These are phyloP conservation scores for Galerina sulciceps DNA, from an alignment of 768 basidiomycete species.

Conservation along the genomic window DNA sequence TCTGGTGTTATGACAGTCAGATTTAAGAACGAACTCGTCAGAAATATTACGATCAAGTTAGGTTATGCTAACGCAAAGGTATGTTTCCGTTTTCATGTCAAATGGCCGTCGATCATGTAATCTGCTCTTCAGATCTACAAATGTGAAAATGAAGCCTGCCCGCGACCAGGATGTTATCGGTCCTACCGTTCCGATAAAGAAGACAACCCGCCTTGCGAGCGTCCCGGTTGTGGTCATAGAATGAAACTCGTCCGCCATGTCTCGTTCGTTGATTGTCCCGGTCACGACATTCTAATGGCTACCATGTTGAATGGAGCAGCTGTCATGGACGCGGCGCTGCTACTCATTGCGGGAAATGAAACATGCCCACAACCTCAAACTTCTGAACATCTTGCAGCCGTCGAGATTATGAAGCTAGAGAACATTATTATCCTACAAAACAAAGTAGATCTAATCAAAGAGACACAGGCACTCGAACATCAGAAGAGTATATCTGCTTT, in stretches of 20 bases:
- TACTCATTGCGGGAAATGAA: constrained; percentile 97
- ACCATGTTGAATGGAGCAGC: constrained; percentile 99
- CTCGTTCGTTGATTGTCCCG: constrained; percentile 97
- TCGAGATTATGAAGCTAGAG: constrained; percentile 99
- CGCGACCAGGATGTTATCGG: constrained; percentile 91
- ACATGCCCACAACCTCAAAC: constrained; percentile 99
- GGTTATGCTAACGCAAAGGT: constrained; percentile 99
- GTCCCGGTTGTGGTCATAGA: constrained; percentile 85
- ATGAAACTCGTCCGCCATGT: constrained; percentile 96
- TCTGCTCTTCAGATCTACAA: constrained; percentile 82
- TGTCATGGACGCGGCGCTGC: constrained; percentile 98
- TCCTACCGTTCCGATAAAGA: constrained; percentile 96
- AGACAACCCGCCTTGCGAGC: constrained; percentile 90
- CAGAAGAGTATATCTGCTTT: constrained; percentile 95
- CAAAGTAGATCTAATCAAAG: constrained; percentile 98
- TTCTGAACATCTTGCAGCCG: constrained; percentile 96
- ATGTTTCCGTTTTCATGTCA: constrained; percentile 26
- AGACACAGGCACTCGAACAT: constrained; percentile 92
- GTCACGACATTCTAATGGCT: constrained; percentile 99
- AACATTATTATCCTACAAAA: constrained; percentile 98
- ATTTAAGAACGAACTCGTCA: constrained; percentile 98
- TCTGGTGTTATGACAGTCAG: constrained; percentile 98
- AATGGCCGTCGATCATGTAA: constrained; percentile 16
- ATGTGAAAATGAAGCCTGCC: constrained; percentile 93
- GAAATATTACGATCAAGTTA: constrained; percentile 99